These are phyloP conservation scores for Platanthera guangdongensis DNA, from an alignment of 106 monocot genomes.

Conservation along the genomic window DNA sequence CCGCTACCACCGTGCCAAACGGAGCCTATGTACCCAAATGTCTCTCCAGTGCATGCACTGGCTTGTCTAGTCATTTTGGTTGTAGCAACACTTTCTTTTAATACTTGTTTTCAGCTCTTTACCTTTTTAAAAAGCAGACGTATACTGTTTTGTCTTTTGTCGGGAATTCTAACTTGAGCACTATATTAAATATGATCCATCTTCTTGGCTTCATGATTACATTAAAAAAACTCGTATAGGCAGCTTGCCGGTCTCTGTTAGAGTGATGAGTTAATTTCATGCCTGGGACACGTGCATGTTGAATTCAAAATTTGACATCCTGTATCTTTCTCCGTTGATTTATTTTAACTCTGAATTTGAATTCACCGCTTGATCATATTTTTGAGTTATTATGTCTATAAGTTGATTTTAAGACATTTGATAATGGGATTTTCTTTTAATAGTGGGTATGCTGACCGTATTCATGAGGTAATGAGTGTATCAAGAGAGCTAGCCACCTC, in stretches of 20 bases:
- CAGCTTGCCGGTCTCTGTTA: background rate
- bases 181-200: background rate
- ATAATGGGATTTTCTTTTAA: slow-evolving; percentile 15
- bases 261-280: background rate
- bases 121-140: background rate
- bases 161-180: background rate
- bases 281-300: background rate
- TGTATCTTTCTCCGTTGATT: background rate
- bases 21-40: background rate
- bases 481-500: slow-evolving; percentile 64
- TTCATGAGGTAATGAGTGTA: slow-evolving; percentile 81
- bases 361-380: background rate
- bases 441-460: slow-evolving; percentile 98
- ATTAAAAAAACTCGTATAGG: background rate
- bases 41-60: background rate
- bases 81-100: background rate
- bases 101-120: background rate
- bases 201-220: background rate
- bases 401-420: background rate
- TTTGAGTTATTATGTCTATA: background rate
- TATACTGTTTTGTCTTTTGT: background rate
- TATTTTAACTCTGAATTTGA: background rate
- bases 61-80: background rate
- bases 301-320: background rate
- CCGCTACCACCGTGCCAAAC: too few species aligned